These are phyloP conservation scores for Cytospora piceae DNA, from an alignment of 2,329 filamentous ascomycete genomes.

Conservation along the genomic window DNA sequence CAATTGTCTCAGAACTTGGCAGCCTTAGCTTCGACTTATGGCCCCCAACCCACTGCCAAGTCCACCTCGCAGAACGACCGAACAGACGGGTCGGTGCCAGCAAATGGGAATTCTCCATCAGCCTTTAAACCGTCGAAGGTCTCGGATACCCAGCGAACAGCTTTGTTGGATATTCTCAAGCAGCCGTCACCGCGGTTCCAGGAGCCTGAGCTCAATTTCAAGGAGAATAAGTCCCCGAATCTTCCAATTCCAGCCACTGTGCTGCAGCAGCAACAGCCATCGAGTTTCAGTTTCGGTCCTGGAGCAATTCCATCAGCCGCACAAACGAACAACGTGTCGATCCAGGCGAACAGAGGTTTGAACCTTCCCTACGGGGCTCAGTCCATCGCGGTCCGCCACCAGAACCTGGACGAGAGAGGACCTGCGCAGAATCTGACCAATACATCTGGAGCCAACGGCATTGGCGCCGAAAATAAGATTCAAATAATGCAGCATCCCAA, in stretches of 20 bases:
- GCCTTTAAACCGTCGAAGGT: slow-evolving; percentile 28
- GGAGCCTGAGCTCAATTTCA: slow-evolving; percentile 12
- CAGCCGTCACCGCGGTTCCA: slow-evolving; percentile 38
- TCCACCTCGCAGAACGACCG: neutral
- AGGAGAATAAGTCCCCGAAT: slow-evolving; percentile 21
- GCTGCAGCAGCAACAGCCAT: slow-evolving; percentile 22
- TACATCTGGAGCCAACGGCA: slow-evolving; percentile 10
- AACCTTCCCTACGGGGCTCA: slow-evolving; percentile 26
- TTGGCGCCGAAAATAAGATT: slow-evolving; percentile 2
- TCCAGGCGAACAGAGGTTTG: slow-evolving; percentile 38
- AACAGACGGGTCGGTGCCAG: slow-evolving; percentile 5
- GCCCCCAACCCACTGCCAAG: slow-evolving; percentile 3
- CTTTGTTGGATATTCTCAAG: slow-evolving; percentile 60
- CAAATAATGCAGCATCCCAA: slow-evolving; percentile 7
- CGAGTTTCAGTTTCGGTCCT: slow-evolving; percentile 1
- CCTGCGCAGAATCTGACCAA: neutral
- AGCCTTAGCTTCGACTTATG: slow-evolving; percentile 32
- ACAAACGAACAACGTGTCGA: slow-evolving; percentile 38
- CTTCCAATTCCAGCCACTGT: slow-evolving; percentile 15
- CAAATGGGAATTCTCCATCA: slow-evolving; percentile 20
- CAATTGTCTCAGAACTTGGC: slow-evolving; percentile 24
- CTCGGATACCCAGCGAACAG: slow-evolving; percentile 50
- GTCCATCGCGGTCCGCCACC: slow-evolving; percentile 13
- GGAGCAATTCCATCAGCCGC: slow-evolving; percentile 36
- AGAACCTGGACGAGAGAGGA: slow-evolving; percentile 7